These are phyloP conservation scores for Dendrobium chrysotoxum DNA, from an alignment of 106 monocot species.

Conservation along the genomic window DNA sequence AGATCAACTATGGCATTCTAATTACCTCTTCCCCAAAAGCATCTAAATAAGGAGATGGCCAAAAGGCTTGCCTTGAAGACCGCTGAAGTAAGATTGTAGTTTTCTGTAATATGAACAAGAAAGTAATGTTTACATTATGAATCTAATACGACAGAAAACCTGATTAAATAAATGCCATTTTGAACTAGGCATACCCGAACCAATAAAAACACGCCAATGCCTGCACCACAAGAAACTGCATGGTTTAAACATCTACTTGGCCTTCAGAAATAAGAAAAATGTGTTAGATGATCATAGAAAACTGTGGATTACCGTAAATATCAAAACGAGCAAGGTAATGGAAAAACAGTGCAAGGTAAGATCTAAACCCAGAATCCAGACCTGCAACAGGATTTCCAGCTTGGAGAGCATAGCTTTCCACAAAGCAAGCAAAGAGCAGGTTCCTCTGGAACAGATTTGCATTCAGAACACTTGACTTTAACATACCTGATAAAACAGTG, in stretches of 20 bases:
- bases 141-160: not conserved
- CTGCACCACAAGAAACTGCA: constrained; percentile 73
- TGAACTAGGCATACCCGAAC: constrained; percentile 47
- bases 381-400: constrained; percentile 77
- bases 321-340: not conserved
- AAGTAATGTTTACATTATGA: constrained; percentile 2
- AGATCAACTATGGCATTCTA: not conserved
- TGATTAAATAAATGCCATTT: not conserved
- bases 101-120: constrained; percentile 39
- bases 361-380: constrained; percentile 2
- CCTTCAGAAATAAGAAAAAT: constrained; percentile 25
- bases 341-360: not conserved
- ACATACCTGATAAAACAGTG: constrained; percentile 45
- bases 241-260: constrained; percentile 65
- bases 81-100: constrained; percentile 84
- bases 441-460: constrained; percentile 46
- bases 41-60: constrained; percentile 96
- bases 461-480: constrained; percentile 52
- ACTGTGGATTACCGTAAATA: not conserved
- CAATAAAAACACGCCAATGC: constrained; percentile 80
- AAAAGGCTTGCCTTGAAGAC: constrained; percentile 50
- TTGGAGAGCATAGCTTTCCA: constrained; percentile 70
- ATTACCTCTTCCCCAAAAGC: constrained; percentile 97
- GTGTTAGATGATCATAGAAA: not conserved
- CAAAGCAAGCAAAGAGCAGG: constrained; percentile 91